phyloP scores from a whole-genome alignment of 768 basidiomycete genomes.

The Leccinum rimulosum region DNA sequence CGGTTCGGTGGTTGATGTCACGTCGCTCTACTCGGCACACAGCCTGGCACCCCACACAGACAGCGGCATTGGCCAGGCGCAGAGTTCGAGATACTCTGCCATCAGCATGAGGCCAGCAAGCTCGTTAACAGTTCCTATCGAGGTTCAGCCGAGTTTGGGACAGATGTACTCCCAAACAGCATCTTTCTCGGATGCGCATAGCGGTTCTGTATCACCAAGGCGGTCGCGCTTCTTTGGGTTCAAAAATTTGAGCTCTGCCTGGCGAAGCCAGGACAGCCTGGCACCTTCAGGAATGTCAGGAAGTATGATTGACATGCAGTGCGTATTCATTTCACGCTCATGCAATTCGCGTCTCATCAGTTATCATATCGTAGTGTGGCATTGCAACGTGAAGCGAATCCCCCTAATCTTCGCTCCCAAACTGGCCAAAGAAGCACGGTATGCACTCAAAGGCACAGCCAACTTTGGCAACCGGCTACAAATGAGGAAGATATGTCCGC shows the following conservation, averaged over 20 bases:
- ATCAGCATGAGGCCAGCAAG: conserved; percentile 59
- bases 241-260: conserved; percentile 66
- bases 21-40: conserved; percentile 67
- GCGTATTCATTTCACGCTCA: conserved; percentile 35
- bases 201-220: conserved; percentile 64
- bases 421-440: conserved; percentile 34
- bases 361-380: conserved; percentile 53
- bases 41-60: conserved; percentile 57
- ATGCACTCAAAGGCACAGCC: conserved; percentile 45
- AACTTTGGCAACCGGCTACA: conserved; percentile 47
- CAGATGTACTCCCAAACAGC: conserved; percentile 73
- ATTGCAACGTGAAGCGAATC: conserved; percentile 61
- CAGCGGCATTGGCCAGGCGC: conserved; percentile 51
- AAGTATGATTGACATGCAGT: conserved; percentile 95
- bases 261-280: conserved; percentile 79
- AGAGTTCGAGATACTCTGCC: conserved; percentile 61
- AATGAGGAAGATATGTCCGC: conserved; percentile 29
- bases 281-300: conserved; percentile 80
- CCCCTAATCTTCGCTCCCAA: conserved; percentile 30
- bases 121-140: conserved; percentile 55
- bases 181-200: conserved; percentile 79
- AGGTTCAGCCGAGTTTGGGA: conserved; percentile 56
- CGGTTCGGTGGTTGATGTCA: conserved; percentile 67
- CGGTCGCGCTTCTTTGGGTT: conserved; percentile 78
- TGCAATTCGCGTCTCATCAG: conserved; percentile 7